Evolutionary conservation across 208 protist species (phyloP), one percentile per base, ranked within the genome.

Genomic region (Tetramitus jugosus): DNA sequence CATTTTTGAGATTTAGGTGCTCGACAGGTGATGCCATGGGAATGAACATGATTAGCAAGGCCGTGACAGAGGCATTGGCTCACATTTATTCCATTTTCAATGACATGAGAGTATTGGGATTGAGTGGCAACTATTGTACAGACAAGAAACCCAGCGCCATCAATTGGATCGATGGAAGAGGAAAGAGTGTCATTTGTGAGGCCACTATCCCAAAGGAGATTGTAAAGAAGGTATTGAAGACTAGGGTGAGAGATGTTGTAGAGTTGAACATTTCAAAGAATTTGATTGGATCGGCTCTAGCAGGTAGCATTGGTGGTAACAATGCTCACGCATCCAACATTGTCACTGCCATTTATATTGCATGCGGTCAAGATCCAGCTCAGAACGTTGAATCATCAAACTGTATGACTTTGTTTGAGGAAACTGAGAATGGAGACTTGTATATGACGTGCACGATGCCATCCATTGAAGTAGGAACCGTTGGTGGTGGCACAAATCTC

Each of bases 41-140:
- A 31, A 98, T 98, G 96, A 99, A 99, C 84, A 99, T 99, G 97
- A 92, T 98, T n/a, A n/a, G n/a, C n/a, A 99, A 99, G 81, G 97
- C 93, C 64, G 91, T 91, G 33, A 89, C 97, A 64, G 91, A 94
- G 76, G 93, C 90, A 13, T 78, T 98, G 35, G 79, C 88, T 62
- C 82, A 87, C 60, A 80, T 96, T 4, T 23, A 68, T 0, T 62
- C 89, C 60, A 80, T 94, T 60, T 94, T 97, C 79, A 92, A 93
- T 42, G 89, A 95, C 20, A 88, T 96, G 76, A 84, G 92, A 26
- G 84, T 97, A 20, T 75, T 97, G 26, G 86, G 90, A 42, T 80
- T 99, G 42, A 95, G 89, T 23, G 97, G 96, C 69, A 99, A 99
- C 84, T 93, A 91, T 76, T 99, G 96, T 88, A 97, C 92, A 8